These are phyloP conservation scores for Chimonanthus praecox DNA, from an alignment of 164 flowering plant species.

Conservation along the genomic window DNA sequence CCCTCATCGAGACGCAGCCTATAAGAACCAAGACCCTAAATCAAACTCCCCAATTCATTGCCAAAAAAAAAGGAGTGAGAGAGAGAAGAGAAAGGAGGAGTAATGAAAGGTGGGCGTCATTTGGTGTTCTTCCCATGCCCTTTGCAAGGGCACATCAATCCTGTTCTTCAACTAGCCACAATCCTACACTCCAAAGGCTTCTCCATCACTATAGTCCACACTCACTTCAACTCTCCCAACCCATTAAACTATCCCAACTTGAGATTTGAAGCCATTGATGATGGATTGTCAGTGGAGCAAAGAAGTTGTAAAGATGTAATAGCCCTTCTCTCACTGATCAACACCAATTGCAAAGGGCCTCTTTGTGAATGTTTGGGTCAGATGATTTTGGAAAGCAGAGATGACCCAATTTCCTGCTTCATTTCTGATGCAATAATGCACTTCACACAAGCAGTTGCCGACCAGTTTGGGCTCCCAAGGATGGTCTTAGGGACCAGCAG, in stretches of 20 bases:
- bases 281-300: constrained; percentile 9
- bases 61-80: too few species aligned
- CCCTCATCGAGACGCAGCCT: too few species aligned
- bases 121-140: constrained; percentile 43
- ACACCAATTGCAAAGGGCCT: constrained; percentile 18
- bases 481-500: not conserved
- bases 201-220: constrained; percentile 43
- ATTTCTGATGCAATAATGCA: not conserved
- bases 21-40: too few species aligned
- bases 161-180: constrained; percentile 47
- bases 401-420: not conserved
- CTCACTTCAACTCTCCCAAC: constrained; percentile 36
- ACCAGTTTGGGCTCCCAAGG: not conserved
- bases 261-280: constrained; percentile 20
- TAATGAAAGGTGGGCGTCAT: not conserved
- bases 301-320: constrained; percentile 7
- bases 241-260: constrained; percentile 27
- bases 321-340: constrained; percentile 9
- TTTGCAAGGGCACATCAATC: constrained; percentile 46
- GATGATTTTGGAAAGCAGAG: not conserved
- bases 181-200: constrained; percentile 41
- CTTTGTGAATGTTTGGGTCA: constrained; percentile 2
- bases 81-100: too few species aligned
- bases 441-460: not conserved
- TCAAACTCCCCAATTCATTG: too few species aligned